Conservation (phyloP, 2,329 filamentous ascomycete species). For the Leptographium flavum region DNA sequence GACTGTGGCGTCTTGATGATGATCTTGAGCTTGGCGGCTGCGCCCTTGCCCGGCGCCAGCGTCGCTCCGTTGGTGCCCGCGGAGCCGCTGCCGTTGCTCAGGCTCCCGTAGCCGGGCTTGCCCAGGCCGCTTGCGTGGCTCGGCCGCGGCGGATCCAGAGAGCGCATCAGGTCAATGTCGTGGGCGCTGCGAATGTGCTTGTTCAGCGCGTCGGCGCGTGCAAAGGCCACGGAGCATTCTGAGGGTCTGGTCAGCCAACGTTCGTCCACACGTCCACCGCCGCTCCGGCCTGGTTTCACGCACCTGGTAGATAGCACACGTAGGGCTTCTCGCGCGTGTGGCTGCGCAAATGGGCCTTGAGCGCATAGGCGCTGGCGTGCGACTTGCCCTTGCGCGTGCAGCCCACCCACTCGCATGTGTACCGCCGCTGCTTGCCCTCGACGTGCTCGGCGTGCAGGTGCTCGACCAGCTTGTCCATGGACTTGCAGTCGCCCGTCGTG, state of each 20-base stretch:
- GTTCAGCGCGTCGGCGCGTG: slow-evolving; percentile 82
- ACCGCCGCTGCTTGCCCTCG: slow-evolving; percentile 84
- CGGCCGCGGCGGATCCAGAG: slow-evolving; percentile 60
- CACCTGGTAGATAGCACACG: slow-evolving; percentile 90
- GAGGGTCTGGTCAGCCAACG: slow-evolving; percentile 11
- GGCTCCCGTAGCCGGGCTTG: not conserved
- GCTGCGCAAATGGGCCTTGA: slow-evolving; percentile 94
- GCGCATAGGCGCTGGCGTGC: slow-evolving; percentile 87
- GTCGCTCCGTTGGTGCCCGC: not conserved
- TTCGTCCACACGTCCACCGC: not conserved
- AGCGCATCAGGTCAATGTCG: slow-evolving; percentile 86
- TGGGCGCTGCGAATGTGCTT: slow-evolving; percentile 99
- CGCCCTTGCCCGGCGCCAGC: slow-evolving; percentile 2
- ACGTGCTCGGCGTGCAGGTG: slow-evolving; percentile 92
- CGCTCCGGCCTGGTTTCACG: slow-evolving; percentile 12
- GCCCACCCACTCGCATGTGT: slow-evolving; percentile 94
- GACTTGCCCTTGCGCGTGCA: slow-evolving; percentile 78
- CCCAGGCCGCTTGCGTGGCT: slow-evolving; percentile 23
- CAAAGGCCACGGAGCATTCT: slow-evolving; percentile 98
- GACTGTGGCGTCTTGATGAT: slow-evolving; percentile 48
- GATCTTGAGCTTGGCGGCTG: slow-evolving; percentile 43
- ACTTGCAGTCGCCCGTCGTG: slow-evolving; percentile 52
- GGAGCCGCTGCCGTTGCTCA: not conserved
- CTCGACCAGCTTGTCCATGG: slow-evolving; percentile 70
- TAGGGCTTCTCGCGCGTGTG: slow-evolving; percentile 98